Base-by-base conservation (phyloP, 257 asterid species). In the Solanum pennellii region DNA sequence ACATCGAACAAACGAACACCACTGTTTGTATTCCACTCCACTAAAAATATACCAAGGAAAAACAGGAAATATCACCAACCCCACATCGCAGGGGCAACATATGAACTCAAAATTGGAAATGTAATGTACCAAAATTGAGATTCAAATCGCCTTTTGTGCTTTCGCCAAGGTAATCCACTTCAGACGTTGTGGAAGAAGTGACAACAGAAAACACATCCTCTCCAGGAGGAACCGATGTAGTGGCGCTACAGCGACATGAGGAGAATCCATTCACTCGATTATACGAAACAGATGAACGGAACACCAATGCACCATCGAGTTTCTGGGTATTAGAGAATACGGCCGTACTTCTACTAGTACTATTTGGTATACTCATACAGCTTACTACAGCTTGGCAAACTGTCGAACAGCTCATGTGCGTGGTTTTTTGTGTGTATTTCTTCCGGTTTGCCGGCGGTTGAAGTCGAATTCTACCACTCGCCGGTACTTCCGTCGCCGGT, bases 101-200 rank as follows among this genome's bases (percentile, higher is more conserved):
- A 73, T 73, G 80, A 11, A 73, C 47, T 35, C 47, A 10, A 73
- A 73, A 18, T 73, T 73, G 49, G 9, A 12, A 74, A 39, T 21
- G 29, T 9, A 37, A 74, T 74, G 68, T 73, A 82, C 89, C 86
- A 86, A 90, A 90, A 88, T 91, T 92, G 89, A 94, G 92, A 90
- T 93, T 92, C 73, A 92, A 82, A 87, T 92, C 96, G 89, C 98
- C 98, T 90, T 90, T 93, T 35, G 98, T 95, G 92, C 98, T 95
- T 94, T 95, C 93, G 66, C 98, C 98, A 44, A 95, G 96, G 92
- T 95, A 95, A 83, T 95, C 98, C 39, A 93, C 91, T 75, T 90
- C 92, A 52, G 92, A 91, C 82, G 86, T 87, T 73, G 85, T 89
- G 27, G 92, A 85, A 7, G 95, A 89, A 72, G 94, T 94, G 25